These are phyloP conservation scores for Mediolabrus comicus DNA, from an alignment of 108 stramenopile genomes.

Conservation along the genomic window DNA sequence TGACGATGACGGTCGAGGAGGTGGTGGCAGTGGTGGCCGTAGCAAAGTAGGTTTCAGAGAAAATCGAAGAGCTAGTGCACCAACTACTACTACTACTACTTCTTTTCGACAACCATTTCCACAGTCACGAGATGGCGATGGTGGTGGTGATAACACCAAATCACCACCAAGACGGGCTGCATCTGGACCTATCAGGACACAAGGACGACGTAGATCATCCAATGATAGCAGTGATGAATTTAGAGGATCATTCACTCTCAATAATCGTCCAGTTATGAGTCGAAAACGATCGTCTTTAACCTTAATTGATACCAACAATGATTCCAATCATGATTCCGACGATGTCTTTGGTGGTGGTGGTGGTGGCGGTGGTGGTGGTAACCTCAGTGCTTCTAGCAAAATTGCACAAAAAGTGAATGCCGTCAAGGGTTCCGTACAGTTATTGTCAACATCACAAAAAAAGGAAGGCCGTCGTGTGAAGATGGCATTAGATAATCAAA, in stretches of 20 bases:
- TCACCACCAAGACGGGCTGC: not conserved
- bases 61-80: not conserved
- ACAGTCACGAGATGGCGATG: not conserved
- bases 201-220: too few relatives aligned
- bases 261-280: not conserved
- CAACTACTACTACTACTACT: too few relatives aligned
- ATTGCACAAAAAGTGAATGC: not conserved
- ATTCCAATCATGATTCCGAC: too few relatives aligned
- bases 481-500: conserved; percentile 7
- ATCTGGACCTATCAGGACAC: too few relatives aligned
- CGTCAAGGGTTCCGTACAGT: not conserved
- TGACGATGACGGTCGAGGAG: too few relatives aligned
- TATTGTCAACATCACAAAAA: not conserved
- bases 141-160: not conserved
- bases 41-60: not conserved
- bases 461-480: not conserved
- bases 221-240: too few relatives aligned
- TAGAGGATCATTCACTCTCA: not conserved
- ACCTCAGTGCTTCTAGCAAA: not conserved
- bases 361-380: not conserved
- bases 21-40: too few relatives aligned
- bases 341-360: too few relatives aligned
- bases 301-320: not conserved
- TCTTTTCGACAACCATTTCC: not conserved
- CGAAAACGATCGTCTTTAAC: not conserved